Conservation (phyloP, 202 grass and related monocot genomes). For the Schoenoplectus tabernaemontani region DNA sequence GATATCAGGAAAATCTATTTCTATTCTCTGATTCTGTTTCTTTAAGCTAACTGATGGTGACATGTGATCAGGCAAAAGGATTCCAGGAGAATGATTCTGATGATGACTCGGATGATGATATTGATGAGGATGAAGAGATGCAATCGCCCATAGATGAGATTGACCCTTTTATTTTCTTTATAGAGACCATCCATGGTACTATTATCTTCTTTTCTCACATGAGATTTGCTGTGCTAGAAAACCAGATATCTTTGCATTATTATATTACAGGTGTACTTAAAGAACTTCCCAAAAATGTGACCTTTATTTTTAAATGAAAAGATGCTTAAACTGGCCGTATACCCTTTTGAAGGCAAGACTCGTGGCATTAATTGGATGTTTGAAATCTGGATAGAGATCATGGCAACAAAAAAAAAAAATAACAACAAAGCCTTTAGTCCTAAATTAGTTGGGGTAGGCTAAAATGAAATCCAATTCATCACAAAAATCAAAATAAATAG, state of each 20-base stretch:
- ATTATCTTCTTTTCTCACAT: not conserved
- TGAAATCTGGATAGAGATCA: too few relatives aligned
- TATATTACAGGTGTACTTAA: not conserved
- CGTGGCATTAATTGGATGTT: too few relatives aligned
- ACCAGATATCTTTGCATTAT: not conserved
- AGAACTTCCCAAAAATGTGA: not conserved
- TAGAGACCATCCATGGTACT: constrained; percentile 75
- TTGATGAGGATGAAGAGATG: constrained; percentile 64
- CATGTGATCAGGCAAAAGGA: constrained; percentile 56
- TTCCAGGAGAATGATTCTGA: constrained; percentile 70
- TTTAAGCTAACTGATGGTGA: not conserved
- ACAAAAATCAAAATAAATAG: too few relatives aligned
- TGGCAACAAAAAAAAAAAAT: too few relatives aligned
- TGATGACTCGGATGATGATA: constrained; percentile 69
- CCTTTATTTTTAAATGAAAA: not conserved
- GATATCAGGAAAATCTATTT: not conserved
- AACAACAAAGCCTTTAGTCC: too few relatives aligned
- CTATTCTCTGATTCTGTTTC: constrained; percentile 1
- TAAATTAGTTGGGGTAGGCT: too few relatives aligned
- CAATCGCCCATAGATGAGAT: constrained; percentile 90
- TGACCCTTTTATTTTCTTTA: constrained; percentile 91
- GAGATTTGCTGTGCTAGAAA: not conserved
- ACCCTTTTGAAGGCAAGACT: too few relatives aligned
- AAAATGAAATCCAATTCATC: too few relatives aligned
- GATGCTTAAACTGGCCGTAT: not conserved